phyloP scores from a whole-genome alignment of 805 yeast genomes.

The Kazachstania kunashirensis region DNA sequence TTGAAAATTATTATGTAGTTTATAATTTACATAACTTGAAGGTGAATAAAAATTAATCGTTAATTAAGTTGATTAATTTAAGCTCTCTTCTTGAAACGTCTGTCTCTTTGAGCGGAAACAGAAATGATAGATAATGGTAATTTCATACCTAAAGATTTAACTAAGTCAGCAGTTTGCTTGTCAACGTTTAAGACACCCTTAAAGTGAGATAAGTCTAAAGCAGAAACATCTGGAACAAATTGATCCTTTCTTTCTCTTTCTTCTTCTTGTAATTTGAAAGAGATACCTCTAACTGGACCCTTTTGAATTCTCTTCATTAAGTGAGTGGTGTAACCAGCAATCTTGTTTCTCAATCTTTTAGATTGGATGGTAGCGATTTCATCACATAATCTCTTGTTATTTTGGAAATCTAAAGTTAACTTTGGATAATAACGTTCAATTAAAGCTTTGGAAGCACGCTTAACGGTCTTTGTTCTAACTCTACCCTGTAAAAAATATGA shows the following conservation, averaged over 20 bases:
- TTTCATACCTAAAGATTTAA: conserved; percentile 86
- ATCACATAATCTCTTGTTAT: conserved; percentile 98
- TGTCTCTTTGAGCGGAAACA: conserved; percentile 81
- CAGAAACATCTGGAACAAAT: conserved; percentile 99
- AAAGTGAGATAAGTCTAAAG: conserved; percentile 94
- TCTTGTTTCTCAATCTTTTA: conserved; percentile 99
- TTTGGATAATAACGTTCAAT: conserved; percentile 99
- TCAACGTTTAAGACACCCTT: conserved; percentile 96
- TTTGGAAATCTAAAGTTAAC: conserved; percentile 97
- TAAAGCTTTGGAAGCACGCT: conserved; percentile 99
- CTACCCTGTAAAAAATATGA: conserved; percentile 94
- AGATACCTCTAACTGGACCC: conserved; percentile 99
- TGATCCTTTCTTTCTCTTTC: conserved; percentile 99
- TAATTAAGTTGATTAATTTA: conserved; percentile 27
- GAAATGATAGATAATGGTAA: conserved; percentile 78
- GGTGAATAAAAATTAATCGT: not conserved
- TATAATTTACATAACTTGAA: conserved; percentile 1
- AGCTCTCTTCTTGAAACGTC: conserved; percentile 90
- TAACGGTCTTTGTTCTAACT: conserved; percentile 99
- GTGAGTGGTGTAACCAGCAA: conserved; percentile 99
- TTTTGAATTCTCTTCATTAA: conserved; percentile 99
- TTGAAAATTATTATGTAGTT: not conserved
- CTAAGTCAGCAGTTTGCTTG: conserved; percentile 90
- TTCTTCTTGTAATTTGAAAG: conserved; percentile 99
- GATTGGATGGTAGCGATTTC: conserved; percentile 99